phyloP scores from a whole-genome alignment of 495 filamentous ascomycete genomes.

The Penicillium steckii region DNA sequence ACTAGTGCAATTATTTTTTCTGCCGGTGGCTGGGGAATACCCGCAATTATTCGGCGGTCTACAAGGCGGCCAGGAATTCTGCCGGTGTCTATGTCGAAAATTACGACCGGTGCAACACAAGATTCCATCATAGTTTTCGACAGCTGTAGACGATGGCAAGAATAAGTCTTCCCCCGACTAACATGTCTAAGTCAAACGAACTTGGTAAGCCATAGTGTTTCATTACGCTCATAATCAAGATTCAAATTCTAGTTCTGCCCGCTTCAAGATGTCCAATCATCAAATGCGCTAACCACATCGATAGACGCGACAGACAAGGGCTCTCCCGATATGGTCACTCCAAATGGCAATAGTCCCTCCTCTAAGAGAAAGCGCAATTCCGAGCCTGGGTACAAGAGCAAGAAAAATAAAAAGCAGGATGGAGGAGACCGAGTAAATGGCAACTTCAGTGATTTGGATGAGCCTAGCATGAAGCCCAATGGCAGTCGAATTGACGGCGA shows the following conservation, averaged over 20 bases:
- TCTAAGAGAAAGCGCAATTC: slow-evolving; percentile 24
- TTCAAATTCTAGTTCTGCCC: background rate
- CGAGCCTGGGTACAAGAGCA: slow-evolving; percentile 14
- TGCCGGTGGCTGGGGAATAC: too few species aligned
- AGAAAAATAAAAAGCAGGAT: slow-evolving; percentile 13
- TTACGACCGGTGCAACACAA: background rate
- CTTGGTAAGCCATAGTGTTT: background rate
- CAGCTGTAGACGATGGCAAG: background rate
- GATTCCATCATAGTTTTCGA: background rate
- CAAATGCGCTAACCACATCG: background rate
- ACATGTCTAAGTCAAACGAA: background rate
- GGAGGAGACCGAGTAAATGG: background rate
- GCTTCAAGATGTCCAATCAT: background rate
- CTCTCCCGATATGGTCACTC: background rate
- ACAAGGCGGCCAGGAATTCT: background rate
- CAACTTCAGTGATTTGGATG: background rate
- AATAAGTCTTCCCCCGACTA: background rate
- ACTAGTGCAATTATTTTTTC: too few species aligned
- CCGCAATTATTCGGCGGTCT: slow-evolving; percentile 9
- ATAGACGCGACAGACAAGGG: background rate
- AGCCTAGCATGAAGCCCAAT: background rate
- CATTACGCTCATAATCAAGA: too few species aligned
- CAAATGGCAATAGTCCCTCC: slow-evolving; percentile 1
- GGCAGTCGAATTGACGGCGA: background rate
- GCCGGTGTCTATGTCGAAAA: background rate